A percentile compares a stretch with the other conserved stretches of the same genome.
Conservation (phyloP, 2,329 filamentous ascomycete genomes). For the Diaporthe sp. region DNA sequence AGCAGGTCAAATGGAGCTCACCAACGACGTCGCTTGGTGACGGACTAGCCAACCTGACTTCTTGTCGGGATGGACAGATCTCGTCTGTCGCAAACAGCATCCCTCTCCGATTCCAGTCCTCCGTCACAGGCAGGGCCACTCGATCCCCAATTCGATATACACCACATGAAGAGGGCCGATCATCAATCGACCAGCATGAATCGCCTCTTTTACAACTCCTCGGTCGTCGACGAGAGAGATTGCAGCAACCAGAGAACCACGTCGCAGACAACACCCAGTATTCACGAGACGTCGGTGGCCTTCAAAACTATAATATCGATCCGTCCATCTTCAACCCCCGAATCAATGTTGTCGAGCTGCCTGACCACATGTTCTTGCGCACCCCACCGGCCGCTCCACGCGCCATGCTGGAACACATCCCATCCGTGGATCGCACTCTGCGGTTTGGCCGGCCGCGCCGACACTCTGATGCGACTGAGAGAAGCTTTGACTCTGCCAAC, state of each 20-base stretch:
- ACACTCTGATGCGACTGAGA: slow-evolving; percentile 8
- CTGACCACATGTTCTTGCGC: not conserved
- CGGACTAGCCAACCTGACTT: not conserved
- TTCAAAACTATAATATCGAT: not conserved
- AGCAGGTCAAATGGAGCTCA: slow-evolving; percentile 2
- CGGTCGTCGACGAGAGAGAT: not conserved
- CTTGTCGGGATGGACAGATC: not conserved
- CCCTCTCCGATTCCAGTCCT: slow-evolving; percentile 19
- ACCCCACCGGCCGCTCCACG: slow-evolving; percentile 21
- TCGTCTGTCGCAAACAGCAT: not conserved
- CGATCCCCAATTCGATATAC: not conserved
- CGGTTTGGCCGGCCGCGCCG: not conserved
- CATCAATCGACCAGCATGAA: not conserved
- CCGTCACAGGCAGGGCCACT: not conserved
- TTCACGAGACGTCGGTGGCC: not conserved
- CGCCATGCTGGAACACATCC: slow-evolving; percentile 18
- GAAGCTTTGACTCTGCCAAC: not conserved
- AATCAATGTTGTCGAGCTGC: slow-evolving; percentile 7
- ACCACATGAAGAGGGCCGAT: not conserved
- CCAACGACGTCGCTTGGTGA: not conserved
- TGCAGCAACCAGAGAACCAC: not conserved
- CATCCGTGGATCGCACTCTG: not conserved
- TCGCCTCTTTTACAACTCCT: not conserved
- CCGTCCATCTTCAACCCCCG: slow-evolving; percentile 11
- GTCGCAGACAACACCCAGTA: not conserved